phyloP scores from a whole-genome alignment of 495 filamentous ascomycete species.

The Halenospora varia region DNA sequence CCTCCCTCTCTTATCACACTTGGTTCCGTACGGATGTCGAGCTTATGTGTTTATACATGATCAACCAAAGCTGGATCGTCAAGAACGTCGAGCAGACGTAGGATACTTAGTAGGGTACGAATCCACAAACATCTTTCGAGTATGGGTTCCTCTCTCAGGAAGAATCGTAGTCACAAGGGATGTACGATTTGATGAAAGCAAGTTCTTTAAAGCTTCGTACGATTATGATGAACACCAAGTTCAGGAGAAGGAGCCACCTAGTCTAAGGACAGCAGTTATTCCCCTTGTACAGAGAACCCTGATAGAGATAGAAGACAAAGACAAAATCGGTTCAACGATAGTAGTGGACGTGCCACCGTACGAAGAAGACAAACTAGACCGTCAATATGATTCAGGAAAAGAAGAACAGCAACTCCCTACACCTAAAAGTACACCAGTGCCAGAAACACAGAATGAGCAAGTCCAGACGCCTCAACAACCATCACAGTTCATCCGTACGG shows the following conservation, averaged over 20 bases:
- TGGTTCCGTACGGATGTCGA: background rate
- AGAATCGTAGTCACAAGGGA: background rate
- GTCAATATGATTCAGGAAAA: too few relatives aligned
- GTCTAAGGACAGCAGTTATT: background rate
- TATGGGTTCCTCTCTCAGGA: background rate
- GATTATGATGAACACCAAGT: too few relatives aligned
- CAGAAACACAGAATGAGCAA: too few relatives aligned
- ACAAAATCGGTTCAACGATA: too few relatives aligned
- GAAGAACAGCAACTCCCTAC: too few relatives aligned
- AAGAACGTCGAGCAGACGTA: background rate
- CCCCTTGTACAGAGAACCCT: background rate
- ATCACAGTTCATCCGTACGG: too few relatives aligned
- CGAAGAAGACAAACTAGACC: too few relatives aligned
- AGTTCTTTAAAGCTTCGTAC: background rate
- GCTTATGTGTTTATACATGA: background rate
- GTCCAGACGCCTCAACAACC: too few relatives aligned
- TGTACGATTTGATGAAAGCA: background rate
- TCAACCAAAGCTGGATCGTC: background rate
- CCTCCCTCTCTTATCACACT: background rate
- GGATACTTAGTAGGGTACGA: background rate
- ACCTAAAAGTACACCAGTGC: too few relatives aligned
- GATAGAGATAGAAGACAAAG: too few relatives aligned
- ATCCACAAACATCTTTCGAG: background rate
- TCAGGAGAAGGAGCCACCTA: background rate
- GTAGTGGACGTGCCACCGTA: too few relatives aligned